Evolutionary conservation across 345 rosid species (phyloP), one percentile per base, ranked within the genome.

Genomic region (Populus euphratica): DNA sequence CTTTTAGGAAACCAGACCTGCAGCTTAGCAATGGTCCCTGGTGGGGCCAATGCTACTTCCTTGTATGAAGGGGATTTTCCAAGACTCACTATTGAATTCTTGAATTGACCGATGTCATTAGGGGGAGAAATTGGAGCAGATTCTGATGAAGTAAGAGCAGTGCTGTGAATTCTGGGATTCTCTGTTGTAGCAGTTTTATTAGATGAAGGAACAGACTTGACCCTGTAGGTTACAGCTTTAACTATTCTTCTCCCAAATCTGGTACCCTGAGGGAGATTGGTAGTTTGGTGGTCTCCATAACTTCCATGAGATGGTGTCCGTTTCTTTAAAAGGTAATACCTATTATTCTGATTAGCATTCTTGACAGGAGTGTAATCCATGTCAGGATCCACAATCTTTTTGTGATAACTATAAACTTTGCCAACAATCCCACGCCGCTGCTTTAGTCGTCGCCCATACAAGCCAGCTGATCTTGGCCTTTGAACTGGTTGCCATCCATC

Each of bases 401-500:
- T 93, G 83, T 91, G 97, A 82, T 88, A 87, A 75, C 85, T 81
- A 79, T 88, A 88, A 72, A 90, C 89, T 82, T 86, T 96, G 77
- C 96, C 90, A 81, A 92, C 77, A 66, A 91, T 85, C 79, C 96
- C 92, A 66, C 96, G 88, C 74, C 94, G 88, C 85, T 96, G 98
- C 91, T 88, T 96, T 77, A 91, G 63, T 80, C 97, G 85, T 79
- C 91, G 90, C 67, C 92, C 91, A 71, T 86, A 79, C 59, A 91
- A 91, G 70, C 88, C 90, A 83, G 93, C 89, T 73, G 97, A 89
- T 84, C 96, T 90, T 23, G 88, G 92, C 88, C 98, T 91, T 77
- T 93, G 99, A 81, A 90, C 99, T 7, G 98, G 85, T 81, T 96
- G 98, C 99, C 99, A 96, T 61, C 98, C 98, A 81, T 91, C 98